Evolutionary conservation across 805 yeast genomes (phyloP).

Genomic region (Yamadazyma phyllophila): DNA sequence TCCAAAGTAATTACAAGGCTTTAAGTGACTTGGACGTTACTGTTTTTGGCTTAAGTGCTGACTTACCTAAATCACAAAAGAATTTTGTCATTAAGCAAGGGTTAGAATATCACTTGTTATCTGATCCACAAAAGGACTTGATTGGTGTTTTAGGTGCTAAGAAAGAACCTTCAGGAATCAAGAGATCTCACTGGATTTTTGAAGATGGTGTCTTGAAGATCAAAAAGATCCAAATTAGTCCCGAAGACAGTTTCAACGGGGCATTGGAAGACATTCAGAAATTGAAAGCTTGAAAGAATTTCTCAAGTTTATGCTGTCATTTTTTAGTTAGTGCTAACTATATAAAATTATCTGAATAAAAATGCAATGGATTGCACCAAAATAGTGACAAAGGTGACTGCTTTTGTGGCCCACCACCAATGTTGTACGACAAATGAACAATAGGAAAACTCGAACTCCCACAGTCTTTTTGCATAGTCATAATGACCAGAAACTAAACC

Average conservation of each 20-base stretch:
- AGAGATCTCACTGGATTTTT: conserved; percentile 92
- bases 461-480: conserved; percentile 36
- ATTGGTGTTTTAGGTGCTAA: conserved; percentile 80
- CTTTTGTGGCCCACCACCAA: conserved; percentile 91
- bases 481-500: conserved; percentile 81
- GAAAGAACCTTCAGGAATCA: conserved; percentile 71
- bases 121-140: conserved; percentile 71
- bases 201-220: conserved; percentile 66
- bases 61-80: conserved; percentile 74
- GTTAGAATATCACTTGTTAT: conserved; percentile 69
- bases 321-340: background rate
- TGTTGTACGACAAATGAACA: conserved; percentile 89
- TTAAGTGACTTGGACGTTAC: conserved; percentile 51
- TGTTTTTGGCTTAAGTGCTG: conserved; percentile 82
- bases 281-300: background rate
- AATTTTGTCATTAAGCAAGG: conserved; percentile 70
- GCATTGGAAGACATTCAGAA: conserved; percentile 57
- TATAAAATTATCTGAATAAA: conserved; percentile 6
- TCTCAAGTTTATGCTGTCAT: background rate
- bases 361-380: conserved; percentile 25
- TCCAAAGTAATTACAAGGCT: conserved; percentile 60
- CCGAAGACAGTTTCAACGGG: conserved; percentile 52
- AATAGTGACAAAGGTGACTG: conserved; percentile 33
- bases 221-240: conserved; percentile 52
- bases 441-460: conserved; percentile 68